Base-by-base conservation (phyloP, 208 protist genomes). In the Trypanosoma conorhini region DNA sequence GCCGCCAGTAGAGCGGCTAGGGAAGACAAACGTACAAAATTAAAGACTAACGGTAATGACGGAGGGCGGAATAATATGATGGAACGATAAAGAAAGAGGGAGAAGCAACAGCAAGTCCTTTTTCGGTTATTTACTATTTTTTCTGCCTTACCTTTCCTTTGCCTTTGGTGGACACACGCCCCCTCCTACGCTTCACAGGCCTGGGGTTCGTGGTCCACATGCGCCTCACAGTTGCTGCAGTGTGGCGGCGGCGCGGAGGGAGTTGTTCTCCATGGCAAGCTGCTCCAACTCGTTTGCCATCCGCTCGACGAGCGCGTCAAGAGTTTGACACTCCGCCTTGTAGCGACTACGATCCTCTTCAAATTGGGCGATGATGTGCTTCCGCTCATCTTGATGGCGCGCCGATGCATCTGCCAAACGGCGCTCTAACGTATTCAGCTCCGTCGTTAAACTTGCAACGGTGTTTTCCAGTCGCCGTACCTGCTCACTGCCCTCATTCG, bases 251-350 rank as follows among this genome's bases (percentile, higher is more conserved):
- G 56, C 70, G 4, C 59, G 68, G 7, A 74, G 58, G 15, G 67
- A 62, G 31, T 62, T 46, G 28, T 73, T 70, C 0, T 76, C 70
- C 46, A 61, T 44, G 1, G 82, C 73, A 65, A 88, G 60, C 46
- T 35, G 33, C 65, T 86, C 66, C 22, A 91, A 54, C 62, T 88
- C 86, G 33, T 60, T 76, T 13, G 78, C 77, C 82, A 91, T 89
- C 24, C 66, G 75, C 56, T 87, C 70, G 10, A 92, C 70, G 22
- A 85, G 78, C 13, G 35, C 26, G 58, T 83, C 81, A 60, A 81
- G 89, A 70, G 89, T 79, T n/a, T 89, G 76, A 10, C 78, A 61
- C 65, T 92, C 87, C 12, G 64, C 33, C 4, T 69, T 70, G 57
- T 82, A 73, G 7, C 77, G 79, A 54, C 67, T 59, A 24, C 77